These are phyloP conservation scores for Stromatinia cepivora DNA, from an alignment of 2,329 filamentous ascomycete species.

Conservation along the genomic window DNA sequence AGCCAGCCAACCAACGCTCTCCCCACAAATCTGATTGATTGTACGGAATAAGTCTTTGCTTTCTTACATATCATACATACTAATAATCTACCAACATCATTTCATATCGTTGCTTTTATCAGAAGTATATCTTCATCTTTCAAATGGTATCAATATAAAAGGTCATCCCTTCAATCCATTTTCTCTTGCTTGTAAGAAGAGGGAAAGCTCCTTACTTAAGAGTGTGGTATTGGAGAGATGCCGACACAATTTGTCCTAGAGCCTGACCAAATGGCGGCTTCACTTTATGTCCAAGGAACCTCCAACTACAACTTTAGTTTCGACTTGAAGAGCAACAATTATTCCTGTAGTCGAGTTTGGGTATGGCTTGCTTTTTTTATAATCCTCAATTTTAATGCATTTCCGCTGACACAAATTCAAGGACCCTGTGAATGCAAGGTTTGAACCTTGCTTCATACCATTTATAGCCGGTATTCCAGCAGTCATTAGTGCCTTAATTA, in stretches of 20 bases:
- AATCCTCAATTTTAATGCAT: not conserved
- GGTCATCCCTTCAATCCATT: no score
- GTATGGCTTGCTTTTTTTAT: constrained; percentile 8
- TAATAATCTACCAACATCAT: not conserved
- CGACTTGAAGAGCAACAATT: not conserved
- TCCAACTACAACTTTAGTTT: not conserved
- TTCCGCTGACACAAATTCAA: constrained; percentile 21
- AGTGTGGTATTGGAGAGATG: not conserved
- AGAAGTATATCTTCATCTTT: constrained; percentile 5
- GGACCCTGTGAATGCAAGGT: constrained; percentile 38
- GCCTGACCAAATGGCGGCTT: constrained; percentile 8
- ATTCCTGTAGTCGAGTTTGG: constrained; percentile 26
- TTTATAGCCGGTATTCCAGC: constrained; percentile 37
- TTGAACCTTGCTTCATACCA: constrained; percentile 35
- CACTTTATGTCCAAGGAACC: not conserved
- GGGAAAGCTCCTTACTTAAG: not conserved
- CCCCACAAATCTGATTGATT: not conserved
- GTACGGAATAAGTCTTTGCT: not conserved
- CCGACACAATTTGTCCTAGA: not conserved
- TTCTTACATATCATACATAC: not conserved
- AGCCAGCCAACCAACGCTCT: not conserved
- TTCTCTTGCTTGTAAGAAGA: not conserved
- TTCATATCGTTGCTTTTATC: not conserved
- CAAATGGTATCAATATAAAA: not conserved
- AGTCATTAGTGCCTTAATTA: constrained; percentile 37